These are phyloP conservation scores for Fusarium torulosum DNA, from an alignment of 2,329 filamentous ascomycete species.

Conservation along the genomic window DNA sequence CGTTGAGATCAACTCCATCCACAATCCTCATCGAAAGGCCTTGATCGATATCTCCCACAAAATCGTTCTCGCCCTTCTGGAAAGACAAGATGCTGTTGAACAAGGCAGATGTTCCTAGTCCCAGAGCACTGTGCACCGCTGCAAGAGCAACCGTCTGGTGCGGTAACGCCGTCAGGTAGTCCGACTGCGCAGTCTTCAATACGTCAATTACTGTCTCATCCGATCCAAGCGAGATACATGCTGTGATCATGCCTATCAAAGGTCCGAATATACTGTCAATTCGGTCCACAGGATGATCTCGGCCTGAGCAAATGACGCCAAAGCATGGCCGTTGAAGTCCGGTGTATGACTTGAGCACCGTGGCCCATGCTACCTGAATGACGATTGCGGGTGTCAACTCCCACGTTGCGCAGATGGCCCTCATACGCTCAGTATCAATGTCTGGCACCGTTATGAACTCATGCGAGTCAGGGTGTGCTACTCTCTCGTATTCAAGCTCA, in stretches of 20 bases:
- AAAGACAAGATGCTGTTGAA: conserved; percentile 54
- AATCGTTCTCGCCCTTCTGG: conserved; percentile 39
- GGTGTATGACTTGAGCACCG: conserved; percentile 63
- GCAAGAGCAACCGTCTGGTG: conserved; percentile 64
- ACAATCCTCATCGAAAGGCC: not conserved
- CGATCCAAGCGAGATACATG: conserved; percentile 55
- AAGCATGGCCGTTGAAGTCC: conserved; percentile 63
- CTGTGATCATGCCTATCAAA: conserved; percentile 69
- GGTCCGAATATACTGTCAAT: conserved; percentile 64
- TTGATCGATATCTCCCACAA: not conserved
- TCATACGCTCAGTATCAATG: conserved; percentile 31
- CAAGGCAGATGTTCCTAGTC: conserved; percentile 33
- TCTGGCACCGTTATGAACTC: conserved; percentile 25
- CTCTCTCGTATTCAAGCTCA: not conserved
- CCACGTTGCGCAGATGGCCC: conserved; percentile 54
- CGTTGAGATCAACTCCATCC: not conserved
- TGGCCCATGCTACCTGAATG: conserved; percentile 65
- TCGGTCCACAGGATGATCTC: conserved; percentile 63
- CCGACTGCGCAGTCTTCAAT: conserved; percentile 58
- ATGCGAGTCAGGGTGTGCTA: too few species aligned
- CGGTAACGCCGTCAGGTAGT: conserved; percentile 60
- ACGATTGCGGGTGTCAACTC: conserved; percentile 63
- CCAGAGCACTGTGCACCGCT: conserved; percentile 56
- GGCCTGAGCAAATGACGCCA: conserved; percentile 65
- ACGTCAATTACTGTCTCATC: conserved; percentile 54